These are phyloP conservation scores for Phylloporus arenicola DNA, from an alignment of 768 basidiomycete genomes.

Conservation along the genomic window DNA sequence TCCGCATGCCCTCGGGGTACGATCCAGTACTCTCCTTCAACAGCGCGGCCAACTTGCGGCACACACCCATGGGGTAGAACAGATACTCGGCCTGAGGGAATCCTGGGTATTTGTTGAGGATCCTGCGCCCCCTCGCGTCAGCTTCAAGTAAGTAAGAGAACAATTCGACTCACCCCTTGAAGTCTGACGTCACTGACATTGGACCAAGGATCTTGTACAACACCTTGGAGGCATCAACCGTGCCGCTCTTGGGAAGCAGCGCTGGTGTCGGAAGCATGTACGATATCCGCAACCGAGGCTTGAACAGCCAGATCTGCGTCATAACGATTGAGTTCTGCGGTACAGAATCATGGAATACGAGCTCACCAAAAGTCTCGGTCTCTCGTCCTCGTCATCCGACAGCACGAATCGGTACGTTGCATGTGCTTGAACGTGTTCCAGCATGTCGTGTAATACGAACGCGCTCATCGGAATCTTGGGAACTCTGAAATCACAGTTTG, in stretches of 20 bases:
- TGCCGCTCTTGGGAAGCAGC: constrained; percentile 55
- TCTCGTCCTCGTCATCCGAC: constrained; percentile 81
- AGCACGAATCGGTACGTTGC: constrained; percentile 90
- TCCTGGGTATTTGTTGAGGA: constrained; percentile 67
- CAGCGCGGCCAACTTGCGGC: constrained; percentile 60
- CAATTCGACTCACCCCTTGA: constrained; percentile 17
- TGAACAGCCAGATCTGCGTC: constrained; percentile 88
- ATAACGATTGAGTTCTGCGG: neutral
- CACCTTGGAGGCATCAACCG: constrained; percentile 73
- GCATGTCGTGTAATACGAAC: constrained; percentile 90
- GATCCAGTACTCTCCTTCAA: constrained; percentile 73
- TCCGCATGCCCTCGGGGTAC: constrained; percentile 70
- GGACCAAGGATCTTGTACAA: constrained; percentile 77
- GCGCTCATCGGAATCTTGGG: constrained; percentile 64
- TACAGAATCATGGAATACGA: neutral
- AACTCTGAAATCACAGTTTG: constrained; percentile 21
- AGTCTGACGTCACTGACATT: constrained; percentile 36
- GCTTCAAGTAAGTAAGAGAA: neutral
- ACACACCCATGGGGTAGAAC: constrained; percentile 75
- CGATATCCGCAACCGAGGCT: constrained; percentile 76
- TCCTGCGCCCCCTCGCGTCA: constrained; percentile 29
- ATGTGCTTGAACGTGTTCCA: constrained; percentile 86
- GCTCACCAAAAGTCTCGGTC: constrained; percentile 70
- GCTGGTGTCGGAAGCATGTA: constrained; percentile 56
- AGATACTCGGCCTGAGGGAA: constrained; percentile 88